Base-by-base conservation (phyloP, 2,329 filamentous ascomycete genomes). In the Sarocladium strictum region DNA sequence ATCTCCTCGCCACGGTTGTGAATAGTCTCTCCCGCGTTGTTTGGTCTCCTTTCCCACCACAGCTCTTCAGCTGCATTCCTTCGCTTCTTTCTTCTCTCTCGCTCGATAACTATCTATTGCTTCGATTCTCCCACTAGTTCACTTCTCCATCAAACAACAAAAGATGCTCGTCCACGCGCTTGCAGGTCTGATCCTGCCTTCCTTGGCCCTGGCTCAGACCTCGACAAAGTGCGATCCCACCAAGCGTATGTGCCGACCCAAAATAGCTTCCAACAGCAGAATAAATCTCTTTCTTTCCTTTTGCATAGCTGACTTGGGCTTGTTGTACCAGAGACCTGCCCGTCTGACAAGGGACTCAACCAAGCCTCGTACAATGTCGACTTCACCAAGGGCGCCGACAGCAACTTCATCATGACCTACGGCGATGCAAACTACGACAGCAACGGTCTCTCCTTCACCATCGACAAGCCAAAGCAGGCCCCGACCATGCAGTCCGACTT, bases 401-500 rank as follows among this genome's bases (percentile, higher is more conserved):
- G 78, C 12, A 35, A 53, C 47, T 55, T 51, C 49, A 35, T 19
- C 26, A 61, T 58, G 53, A 58, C 57, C 19, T 41, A 58, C 38
- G 60, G 59, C 43, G 57, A 59, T 33, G 59, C 53, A 19, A 50
- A 60, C 29, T 56, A 50, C 12, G 64, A 63, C 58, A 55, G 57
- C 10, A 21, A 55, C 3, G 64, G 64, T 2, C 61, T 62, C 21
- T 53, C 56, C 51, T 62, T 65, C 63, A 80, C 82, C 58, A 89
- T 89, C 68, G 79, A 76, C 0, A 67, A 79, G 11, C 70, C 75
- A 41, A 71, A 69, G 17, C 78, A 83, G 51, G 75, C 72, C 49
- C 78, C 84, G 14, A 82, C 80, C 4, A 89, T 89, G 67, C 77
- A 76, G 63, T 76, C 77, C 12, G 76, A 85, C 59, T 90, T 86